A percentile compares a stretch with the other conserved stretches of the same genome.
phyloP scores from a whole-genome alignment of 2,329 filamentous ascomycete genomes.

The Xylariomycetidae sp. region DNA sequence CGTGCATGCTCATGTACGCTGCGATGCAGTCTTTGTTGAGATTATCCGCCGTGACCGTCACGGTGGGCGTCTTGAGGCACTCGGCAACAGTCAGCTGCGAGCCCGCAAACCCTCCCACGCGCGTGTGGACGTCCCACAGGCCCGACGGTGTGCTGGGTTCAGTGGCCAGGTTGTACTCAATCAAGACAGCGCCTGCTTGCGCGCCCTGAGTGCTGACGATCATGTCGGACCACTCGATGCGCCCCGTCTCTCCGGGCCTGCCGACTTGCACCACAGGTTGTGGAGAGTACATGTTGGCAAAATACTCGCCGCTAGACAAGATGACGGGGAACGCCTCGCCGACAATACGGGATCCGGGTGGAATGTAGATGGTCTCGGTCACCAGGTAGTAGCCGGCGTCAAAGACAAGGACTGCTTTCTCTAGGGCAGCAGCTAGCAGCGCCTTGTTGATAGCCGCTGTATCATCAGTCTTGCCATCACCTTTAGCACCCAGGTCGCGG shows the following conservation, averaged over 20 bases:
- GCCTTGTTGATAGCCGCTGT: slow-evolving; percentile 65
- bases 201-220: slow-evolving; percentile 57
- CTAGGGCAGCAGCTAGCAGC: slow-evolving; percentile 48
- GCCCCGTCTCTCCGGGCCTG: slow-evolving; percentile 48
- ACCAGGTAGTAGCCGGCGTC: slow-evolving; percentile 60
- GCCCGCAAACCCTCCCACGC: slow-evolving; percentile 68
- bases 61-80: slow-evolving; percentile 46
- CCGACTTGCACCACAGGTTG: slow-evolving; percentile 55
- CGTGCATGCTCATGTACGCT: slow-evolving; percentile 39
- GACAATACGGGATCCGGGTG: slow-evolving; percentile 48
- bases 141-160: slow-evolving; percentile 36
- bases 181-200: slow-evolving; percentile 55
- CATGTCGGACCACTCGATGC: slow-evolving; percentile 59
- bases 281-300: slow-evolving; percentile 47
- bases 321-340: slow-evolving; percentile 54
- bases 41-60: slow-evolving; percentile 15
- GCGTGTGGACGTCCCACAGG: slow-evolving; percentile 74
- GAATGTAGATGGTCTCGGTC: slow-evolving; percentile 47
- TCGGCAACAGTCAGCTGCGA: slow-evolving; percentile 61
- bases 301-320: slow-evolving; percentile 45
- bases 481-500: slow-evolving; percentile 62
- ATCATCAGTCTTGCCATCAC: slow-evolving; percentile 72
- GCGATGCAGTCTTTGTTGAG: slow-evolving; percentile 32
- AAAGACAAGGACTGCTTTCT: slow-evolving; percentile 51
- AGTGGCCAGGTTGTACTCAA: slow-evolving; percentile 57